These are phyloP conservation scores for Eimeria praecox DNA, from an alignment of 169 alveolate species.

Conservation along the genomic window DNA sequence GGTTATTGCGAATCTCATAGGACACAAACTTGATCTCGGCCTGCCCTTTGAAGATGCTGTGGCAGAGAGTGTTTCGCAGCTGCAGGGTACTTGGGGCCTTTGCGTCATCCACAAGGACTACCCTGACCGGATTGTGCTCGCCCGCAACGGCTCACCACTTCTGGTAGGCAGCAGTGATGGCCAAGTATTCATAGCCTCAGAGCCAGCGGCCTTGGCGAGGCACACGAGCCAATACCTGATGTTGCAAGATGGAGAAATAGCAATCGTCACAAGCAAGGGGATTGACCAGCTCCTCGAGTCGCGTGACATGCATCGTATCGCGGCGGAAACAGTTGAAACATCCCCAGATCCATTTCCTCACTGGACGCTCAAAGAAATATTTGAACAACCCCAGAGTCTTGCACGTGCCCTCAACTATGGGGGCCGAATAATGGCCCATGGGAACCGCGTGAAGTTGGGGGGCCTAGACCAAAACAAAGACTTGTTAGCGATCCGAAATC, in stretches of 20 bases:
- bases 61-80: conserved; percentile 89
- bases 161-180: conserved; percentile 92
- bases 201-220: conserved; percentile 95
- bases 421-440: conserved; percentile 88
- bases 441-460: conserved; percentile 90
- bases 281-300: conserved; percentile 87
- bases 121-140: conserved; percentile 94
- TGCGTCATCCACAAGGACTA: conserved; percentile 93
- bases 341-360: conserved; percentile 93
- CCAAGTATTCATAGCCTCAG: conserved; percentile 95
- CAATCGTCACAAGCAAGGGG: conserved; percentile 89
- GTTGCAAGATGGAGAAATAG: conserved; percentile 94
- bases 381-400: conserved; percentile 92
- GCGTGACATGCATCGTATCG: conserved; percentile 83
- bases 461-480: conserved; percentile 91
- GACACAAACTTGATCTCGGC: conserved; percentile 90
- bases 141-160: conserved; percentile 96
- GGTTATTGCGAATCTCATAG: conserved; percentile 97
- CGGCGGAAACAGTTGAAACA: conserved; percentile 86
- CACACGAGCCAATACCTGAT: conserved; percentile 95
- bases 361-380: conserved; percentile 95
- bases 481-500: conserved; percentile 87
- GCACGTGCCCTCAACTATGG: conserved; percentile 92
- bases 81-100: conserved; percentile 98
- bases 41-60: conserved; percentile 91